phyloP scores from a whole-genome alignment of 345 rosid species.

The Angophora floribunda region DNA sequence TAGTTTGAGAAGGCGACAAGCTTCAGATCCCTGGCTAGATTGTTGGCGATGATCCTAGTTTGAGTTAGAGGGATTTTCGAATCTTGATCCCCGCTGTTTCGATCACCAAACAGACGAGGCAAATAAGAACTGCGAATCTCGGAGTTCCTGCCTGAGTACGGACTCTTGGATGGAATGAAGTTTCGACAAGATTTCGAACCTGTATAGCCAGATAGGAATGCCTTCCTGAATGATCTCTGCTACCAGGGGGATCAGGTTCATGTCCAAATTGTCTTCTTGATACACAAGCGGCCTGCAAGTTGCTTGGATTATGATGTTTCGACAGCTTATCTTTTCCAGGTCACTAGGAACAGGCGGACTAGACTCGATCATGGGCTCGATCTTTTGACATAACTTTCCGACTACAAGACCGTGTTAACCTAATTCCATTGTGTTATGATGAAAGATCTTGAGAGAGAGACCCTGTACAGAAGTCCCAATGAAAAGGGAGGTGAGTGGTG shows the following conservation, averaged over 20 bases:
- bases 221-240: slow-evolving; percentile 8
- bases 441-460: not conserved
- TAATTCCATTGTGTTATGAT: not conserved
- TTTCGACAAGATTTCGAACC: not conserved
- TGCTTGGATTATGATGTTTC: not conserved
- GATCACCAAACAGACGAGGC: not conserved
- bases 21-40: slow-evolving; percentile 20
- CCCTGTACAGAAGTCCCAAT: slow-evolving; percentile 28
- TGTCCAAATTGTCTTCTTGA: slow-evolving; percentile 9
- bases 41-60: slow-evolving; percentile 25
- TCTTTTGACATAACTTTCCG: not conserved
- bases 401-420: too few species aligned
- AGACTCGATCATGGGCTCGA: not conserved
- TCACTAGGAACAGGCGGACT: not conserved
- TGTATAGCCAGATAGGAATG: slow-evolving; percentile 18
- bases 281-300: slow-evolving; percentile 21
- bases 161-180: not conserved
- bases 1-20: not conserved
- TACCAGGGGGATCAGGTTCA: slow-evolving; percentile 10
- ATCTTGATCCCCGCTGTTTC: slow-evolving; percentile 29
- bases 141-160: not conserved
- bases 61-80: slow-evolving; percentile 14
- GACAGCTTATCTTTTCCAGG: rapidly evolving
- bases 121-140: not conserved
- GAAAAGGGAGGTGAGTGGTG: slow-evolving; percentile 22